A percentile compares a stretch with the other conserved stretches of the same genome.
Conservation (phyloP, 1,284 basidiomycete genomes). For the Apiotrichum porosum region DNA sequence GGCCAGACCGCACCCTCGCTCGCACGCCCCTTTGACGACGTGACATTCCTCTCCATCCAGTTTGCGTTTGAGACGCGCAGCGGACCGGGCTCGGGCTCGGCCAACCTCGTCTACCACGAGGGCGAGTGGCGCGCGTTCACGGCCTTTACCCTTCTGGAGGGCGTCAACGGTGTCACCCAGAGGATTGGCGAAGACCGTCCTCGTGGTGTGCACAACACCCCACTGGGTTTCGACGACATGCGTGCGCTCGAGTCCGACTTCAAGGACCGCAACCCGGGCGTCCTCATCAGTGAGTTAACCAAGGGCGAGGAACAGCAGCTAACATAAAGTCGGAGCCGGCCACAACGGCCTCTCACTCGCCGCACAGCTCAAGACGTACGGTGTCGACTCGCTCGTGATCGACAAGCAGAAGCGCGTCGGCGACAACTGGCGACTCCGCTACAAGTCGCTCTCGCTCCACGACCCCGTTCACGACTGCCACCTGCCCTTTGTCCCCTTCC, state of each 20-base stretch:
- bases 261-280: conserved; percentile 49
- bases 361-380: conserved; percentile 58
- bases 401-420: conserved; percentile 57
- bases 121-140: conserved; percentile 59
- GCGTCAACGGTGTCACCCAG: conserved; percentile 55
- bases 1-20: conserved; percentile 43
- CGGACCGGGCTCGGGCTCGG: conserved; percentile 55
- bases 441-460: conserved; percentile 58
- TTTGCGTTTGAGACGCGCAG: conserved; percentile 59
- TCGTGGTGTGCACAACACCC: conserved; percentile 29
- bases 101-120: conserved; percentile 55
- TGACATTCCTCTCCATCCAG: conserved; percentile 58
- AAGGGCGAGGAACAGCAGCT: no score
- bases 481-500: conserved; percentile 31
- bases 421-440: conserved; percentile 58
- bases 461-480: conserved; percentile 55
- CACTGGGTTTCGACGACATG: conserved; percentile 21
- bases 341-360: conserved; percentile 62
- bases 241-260: conserved; percentile 49
- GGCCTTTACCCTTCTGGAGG: conserved; percentile 60
- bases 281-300: conserved; percentile 36
- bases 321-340: conserved; percentile 55
- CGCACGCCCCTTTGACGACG: conserved; percentile 54
- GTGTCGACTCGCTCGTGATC: conserved; percentile 55
- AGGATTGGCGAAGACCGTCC: conserved; percentile 46